Evolutionary conservation across 2,329 filamentous ascomycete species (phyloP).

Genomic region (Diaporthe amygdali): DNA sequence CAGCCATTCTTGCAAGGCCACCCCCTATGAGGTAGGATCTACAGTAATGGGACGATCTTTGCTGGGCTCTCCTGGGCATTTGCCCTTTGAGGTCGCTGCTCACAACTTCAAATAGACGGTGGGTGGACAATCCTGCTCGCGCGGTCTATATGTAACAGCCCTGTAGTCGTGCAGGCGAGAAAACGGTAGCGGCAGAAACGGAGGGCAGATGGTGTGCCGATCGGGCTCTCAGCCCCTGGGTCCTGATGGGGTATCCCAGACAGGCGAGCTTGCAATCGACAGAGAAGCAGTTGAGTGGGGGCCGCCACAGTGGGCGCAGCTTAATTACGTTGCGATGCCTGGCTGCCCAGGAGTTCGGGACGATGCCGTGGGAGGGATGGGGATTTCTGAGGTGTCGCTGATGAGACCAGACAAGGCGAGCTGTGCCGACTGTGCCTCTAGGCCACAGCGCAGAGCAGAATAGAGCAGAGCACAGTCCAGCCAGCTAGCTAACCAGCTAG

Average conservation of each 20-base stretch:
- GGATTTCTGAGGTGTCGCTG: background rate
- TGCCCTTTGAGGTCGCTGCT: background rate
- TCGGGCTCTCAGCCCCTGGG: conserved; percentile 15
- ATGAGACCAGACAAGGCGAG: background rate
- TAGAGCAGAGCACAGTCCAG: background rate
- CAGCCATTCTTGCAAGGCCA: background rate
- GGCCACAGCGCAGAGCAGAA: background rate
- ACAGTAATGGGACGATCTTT: background rate
- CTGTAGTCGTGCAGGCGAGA: background rate
- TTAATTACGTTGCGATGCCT: conserved; percentile 3
- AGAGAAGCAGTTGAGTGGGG: background rate
- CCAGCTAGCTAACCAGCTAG: too few relatives aligned
- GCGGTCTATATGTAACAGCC: too few relatives aligned
- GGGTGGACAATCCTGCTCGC: background rate
- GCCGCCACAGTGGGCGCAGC: conserved; percentile 11
- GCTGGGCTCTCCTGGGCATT: background rate
- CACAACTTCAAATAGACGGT: background rate
- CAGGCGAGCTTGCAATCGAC: conserved; percentile 19
- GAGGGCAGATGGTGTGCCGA: conserved; percentile 8
- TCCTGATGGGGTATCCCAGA: conserved; percentile 11
- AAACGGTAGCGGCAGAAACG: conserved; percentile 3
- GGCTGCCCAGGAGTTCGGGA: background rate
- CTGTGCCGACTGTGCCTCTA: background rate
- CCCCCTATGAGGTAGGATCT: background rate
- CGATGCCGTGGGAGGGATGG: background rate